These are phyloP conservation scores for Fusarium clavum DNA, from an alignment of 2,329 filamentous ascomycete species.

Conservation along the genomic window DNA sequence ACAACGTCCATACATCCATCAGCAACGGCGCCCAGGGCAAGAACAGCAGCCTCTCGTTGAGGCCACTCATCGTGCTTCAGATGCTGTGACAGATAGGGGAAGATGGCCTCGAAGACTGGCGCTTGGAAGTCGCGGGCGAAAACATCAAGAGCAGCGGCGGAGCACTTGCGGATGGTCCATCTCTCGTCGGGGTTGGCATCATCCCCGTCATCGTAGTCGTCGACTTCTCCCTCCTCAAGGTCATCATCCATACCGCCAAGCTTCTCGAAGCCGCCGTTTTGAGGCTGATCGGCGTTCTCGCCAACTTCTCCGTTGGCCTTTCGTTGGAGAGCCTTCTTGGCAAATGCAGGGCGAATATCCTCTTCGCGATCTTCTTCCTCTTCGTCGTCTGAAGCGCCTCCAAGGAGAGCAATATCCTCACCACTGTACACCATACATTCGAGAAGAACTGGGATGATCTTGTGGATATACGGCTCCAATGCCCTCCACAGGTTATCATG, in stretches of 20 bases:
- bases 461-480: slow-evolving; percentile 80
- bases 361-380: slow-evolving; percentile 90
- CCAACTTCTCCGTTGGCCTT: slow-evolving; percentile 65
- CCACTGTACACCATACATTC: slow-evolving; percentile 97
- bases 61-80: slow-evolving; percentile 91
- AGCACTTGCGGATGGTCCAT: slow-evolving; percentile 98
- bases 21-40: slow-evolving; percentile 93
- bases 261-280: slow-evolving; percentile 68
- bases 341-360: slow-evolving; percentile 93
- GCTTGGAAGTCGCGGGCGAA: slow-evolving; percentile 91
- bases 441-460: slow-evolving; percentile 90
- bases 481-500: slow-evolving; percentile 82
- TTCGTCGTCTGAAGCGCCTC: slow-evolving; percentile 87
- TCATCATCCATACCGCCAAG: slow-evolving; percentile 75
- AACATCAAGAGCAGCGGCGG: slow-evolving; percentile 92
- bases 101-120: slow-evolving; percentile 88
- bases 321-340: slow-evolving; percentile 73
- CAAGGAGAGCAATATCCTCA: slow-evolving; percentile 88
- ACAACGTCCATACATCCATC: slow-evolving; percentile 94
- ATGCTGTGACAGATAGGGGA: slow-evolving; percentile 92
- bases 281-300: slow-evolving; percentile 61
- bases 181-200: slow-evolving; percentile 87
- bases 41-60: slow-evolving; percentile 90
- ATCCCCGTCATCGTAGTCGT: slow-evolving; percentile 78
- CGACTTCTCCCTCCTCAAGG: slow-evolving; percentile 88